These are phyloP conservation scores for Cetradonia linearis DNA, from an alignment of 495 filamentous ascomycete genomes.

Conservation along the genomic window DNA sequence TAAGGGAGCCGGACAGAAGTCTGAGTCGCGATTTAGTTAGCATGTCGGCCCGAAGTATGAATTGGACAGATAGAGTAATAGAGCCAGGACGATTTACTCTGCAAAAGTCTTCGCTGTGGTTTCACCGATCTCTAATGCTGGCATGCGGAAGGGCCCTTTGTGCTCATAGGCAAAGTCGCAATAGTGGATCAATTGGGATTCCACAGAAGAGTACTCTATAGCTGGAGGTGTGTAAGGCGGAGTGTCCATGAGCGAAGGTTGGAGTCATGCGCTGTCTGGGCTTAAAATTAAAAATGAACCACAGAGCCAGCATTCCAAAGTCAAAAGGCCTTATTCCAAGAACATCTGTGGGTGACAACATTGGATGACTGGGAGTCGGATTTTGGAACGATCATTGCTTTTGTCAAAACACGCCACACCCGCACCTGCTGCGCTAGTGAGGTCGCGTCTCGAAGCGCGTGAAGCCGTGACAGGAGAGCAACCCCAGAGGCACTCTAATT, in stretches of 20 bases:
- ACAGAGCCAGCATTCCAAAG: background rate
- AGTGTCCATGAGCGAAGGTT: constrained; percentile 25
- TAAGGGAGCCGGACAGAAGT: constrained; percentile 37
- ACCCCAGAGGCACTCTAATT: background rate
- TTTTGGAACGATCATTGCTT: background rate
- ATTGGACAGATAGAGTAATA: background rate
- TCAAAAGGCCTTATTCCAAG: background rate
- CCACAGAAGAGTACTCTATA: constrained; percentile 18
- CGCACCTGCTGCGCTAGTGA: background rate
- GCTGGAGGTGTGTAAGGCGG: constrained; percentile 20
- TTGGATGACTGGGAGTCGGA: background rate
- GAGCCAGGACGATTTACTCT: constrained; percentile 29
- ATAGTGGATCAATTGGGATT: constrained; percentile 28
- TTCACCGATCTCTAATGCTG: constrained; percentile 30
- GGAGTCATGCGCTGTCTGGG: background rate
- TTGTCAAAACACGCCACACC: background rate
- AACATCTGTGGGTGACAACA: background rate
- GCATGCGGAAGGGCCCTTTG: constrained; percentile 32
- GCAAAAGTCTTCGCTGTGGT: constrained; percentile 35
- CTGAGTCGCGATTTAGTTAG: constrained; percentile 27
- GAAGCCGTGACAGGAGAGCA: background rate
- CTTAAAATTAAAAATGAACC: background rate
- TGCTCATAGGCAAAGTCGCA: constrained; percentile 36
- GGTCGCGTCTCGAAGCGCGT: constrained; percentile 6
- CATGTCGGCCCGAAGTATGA: background rate